Evolutionary conservation across 1,139 yeast genomes (phyloP), one percentile per base, ranked within the genome.

Genomic region (Saccharomyces pastorianus): DNA sequence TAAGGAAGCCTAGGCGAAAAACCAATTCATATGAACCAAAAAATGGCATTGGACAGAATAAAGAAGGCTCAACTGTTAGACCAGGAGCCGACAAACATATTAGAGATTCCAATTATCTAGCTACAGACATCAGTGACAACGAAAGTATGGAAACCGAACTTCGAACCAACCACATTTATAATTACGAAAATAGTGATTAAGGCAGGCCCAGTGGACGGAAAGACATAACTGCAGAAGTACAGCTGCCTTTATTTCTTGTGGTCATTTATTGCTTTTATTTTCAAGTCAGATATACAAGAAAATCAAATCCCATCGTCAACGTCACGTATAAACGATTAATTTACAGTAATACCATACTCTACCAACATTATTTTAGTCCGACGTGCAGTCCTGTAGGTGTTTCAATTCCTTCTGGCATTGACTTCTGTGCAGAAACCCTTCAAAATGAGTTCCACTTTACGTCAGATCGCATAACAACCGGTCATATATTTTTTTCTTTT

Each of bases 121-220:
- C n/a, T 13, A 31, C 47, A 6, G 28, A 31, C 23, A 26, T 25
- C 13, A 42, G 42, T 29, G 58, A 55, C 38, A 51, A 54, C 31
- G 58, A 55, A 23, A 59, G 61, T 32, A 52, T 55, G 23, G 63
- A 59, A 42, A 60, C 63, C 2, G 52, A 58, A 47, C 53, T 60
- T 44, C 60, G 61, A 5, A 59, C 60, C 38, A 60, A 60, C 48
- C 56, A 56, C 51, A 59, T 60, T 27, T 60, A 57, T 29, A 57
- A 59, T 41, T 57, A 58, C 41, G 54, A 54, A 46, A 50, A 54
- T 26, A 47, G 32, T 13, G 51, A 50, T 14, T 31, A 51, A 42
- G 44, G 46, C 34, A n/a, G 27, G 34, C 48, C 31, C 20, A 20
- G 17, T 11, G 17, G 17, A 14, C 46, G 8, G 29, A 49, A n/a